Evolutionary conservation across 1,139 yeast species (phyloP).

Genomic region (Geotrichum histeridarum): DNA sequence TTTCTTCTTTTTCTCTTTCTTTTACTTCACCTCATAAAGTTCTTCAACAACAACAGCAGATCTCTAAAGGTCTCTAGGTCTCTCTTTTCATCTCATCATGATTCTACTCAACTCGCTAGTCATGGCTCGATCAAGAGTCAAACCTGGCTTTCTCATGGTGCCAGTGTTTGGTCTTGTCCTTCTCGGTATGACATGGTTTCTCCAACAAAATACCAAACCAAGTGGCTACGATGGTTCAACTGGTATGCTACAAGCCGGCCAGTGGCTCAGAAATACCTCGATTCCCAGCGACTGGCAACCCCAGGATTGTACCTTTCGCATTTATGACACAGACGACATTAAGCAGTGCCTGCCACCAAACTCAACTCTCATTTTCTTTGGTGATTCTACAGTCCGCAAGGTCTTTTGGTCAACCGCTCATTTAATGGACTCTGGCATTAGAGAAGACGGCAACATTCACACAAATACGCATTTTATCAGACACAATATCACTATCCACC

Average conservation of each 20-base stretch:
- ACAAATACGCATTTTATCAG: slow-evolving; percentile 7
- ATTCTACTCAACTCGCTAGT: background rate
- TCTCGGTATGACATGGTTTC: background rate
- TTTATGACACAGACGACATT: slow-evolving; percentile 6
- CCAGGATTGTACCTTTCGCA: slow-evolving; percentile 11
- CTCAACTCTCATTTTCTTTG: slow-evolving; percentile 9
- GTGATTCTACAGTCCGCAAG: slow-evolving; percentile 19
- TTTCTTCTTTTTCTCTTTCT: too few relatives aligned
- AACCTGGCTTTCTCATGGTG: background rate
- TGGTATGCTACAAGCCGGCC: slow-evolving; percentile 7
- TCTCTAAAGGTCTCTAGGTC: background rate
- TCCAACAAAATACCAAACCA: background rate
- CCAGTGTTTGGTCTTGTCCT: background rate
- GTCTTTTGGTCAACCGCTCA: slow-evolving; percentile 13
- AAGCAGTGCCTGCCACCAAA: slow-evolving; percentile 14
- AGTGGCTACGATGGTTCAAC: background rate
- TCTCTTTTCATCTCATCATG: background rate
- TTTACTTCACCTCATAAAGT: background rate
- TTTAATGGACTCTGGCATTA: slow-evolving; percentile 8
- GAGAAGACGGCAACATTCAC: slow-evolving; percentile 5
- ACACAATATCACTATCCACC: slow-evolving; percentile 9
- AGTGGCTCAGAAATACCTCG: slow-evolving; percentile 11
- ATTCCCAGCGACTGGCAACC: slow-evolving; percentile 16
- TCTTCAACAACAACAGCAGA: too few relatives aligned
- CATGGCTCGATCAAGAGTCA: background rate